These are phyloP conservation scores for Suillus occidentalis DNA, from an alignment of 768 basidiomycete genomes.

Conservation along the genomic window DNA sequence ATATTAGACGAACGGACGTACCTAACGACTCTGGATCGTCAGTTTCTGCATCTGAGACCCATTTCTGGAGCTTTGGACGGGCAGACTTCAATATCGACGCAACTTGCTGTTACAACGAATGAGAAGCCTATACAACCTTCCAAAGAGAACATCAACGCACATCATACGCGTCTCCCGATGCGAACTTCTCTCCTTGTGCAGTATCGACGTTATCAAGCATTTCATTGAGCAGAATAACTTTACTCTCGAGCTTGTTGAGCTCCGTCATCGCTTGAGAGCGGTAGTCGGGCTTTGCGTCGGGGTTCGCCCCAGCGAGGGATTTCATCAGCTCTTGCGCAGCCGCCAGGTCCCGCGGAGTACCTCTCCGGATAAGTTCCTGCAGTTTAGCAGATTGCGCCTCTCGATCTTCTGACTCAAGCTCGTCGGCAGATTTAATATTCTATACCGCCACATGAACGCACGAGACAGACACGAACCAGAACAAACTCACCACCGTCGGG, in stretches of 20 bases:
- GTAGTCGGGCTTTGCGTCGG: conserved; percentile 93
- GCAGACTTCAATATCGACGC: conserved; percentile 77
- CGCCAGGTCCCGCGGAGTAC: conserved; percentile 92
- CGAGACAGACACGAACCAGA: conserved; percentile 20
- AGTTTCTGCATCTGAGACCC: conserved; percentile 91
- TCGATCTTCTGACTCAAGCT: conserved; percentile 94
- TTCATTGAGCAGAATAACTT: conserved; percentile 94
- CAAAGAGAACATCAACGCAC: conserved; percentile 41
- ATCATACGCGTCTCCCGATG: conserved; percentile 90
- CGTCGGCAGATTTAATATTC: conserved; percentile 93
- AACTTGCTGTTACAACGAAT: conserved; percentile 66
- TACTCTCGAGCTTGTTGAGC: conserved; percentile 91
- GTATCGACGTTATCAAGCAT: conserved; percentile 91
- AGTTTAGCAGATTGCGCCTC: conserved; percentile 95
- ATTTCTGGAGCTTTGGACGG: conserved; percentile 94
- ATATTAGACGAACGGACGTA: conserved; percentile 33
- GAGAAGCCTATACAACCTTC: background rate
- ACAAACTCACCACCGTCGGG: conserved; percentile 22
- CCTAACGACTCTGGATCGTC: conserved; percentile 90
- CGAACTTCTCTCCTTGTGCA: conserved; percentile 73
- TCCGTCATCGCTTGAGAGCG: conserved; percentile 86
- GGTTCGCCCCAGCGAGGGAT: conserved; percentile 89
- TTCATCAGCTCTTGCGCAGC: conserved; percentile 99
- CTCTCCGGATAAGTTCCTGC: conserved; percentile 96
- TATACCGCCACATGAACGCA: conserved; percentile 30